Base-by-base conservation (phyloP, 75 land plant genomes). In the Cupressus sempervirens region DNA sequence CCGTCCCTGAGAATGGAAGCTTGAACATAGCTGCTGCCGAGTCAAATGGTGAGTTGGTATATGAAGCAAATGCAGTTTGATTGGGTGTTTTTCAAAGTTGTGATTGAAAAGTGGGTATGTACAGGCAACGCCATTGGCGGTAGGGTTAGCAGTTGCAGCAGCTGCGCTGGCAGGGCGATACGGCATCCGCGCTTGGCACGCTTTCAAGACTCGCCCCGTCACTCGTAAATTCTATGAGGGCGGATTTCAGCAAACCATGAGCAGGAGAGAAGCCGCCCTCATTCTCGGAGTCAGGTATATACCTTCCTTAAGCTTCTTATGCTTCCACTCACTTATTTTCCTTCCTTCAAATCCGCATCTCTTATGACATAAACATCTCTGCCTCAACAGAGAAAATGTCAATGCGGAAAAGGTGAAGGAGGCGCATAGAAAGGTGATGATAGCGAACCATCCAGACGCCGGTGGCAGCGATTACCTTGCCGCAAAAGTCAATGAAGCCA, bases 201-300 rank as follows among this genome's bases (percentile, higher is more conserved):
- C 95, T 43, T 96, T 88, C 91, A 93, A 91, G 84, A 84, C 90
- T 13, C 86, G 93, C 40, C 96, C 96, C 13, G 50, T 83, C 50
- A 84, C 74, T 36, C 91, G 98, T 18, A 92, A 87, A 76, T 96
- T 95, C 84, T 96, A 96, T 82, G 86, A 88, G 48, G 98, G 98
- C 36, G 98, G 98, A 1, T 96, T 96, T 76, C 92, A 95, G 67
- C 88, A 88, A 20, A 84, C 83, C 50, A 96, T 96, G 98, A 95
- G 91, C 14, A 87, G 90, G 82, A 82, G 98, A 54, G 98, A 96
- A 80, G 98, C 98, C 30, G 95, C 98, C 3, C 84, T 92, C 32
- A 96, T 96, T 85, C 97, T 96, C 86, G 97, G 97, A 30, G 86
- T 96, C 45, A 90, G 98, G 91, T 94, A 87, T 62, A 23, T 50